These are phyloP conservation scores for Jimgerdemannia lactiflua DNA, from an alignment of 192 early-diverging fungal genomes.

Conservation along the genomic window DNA sequence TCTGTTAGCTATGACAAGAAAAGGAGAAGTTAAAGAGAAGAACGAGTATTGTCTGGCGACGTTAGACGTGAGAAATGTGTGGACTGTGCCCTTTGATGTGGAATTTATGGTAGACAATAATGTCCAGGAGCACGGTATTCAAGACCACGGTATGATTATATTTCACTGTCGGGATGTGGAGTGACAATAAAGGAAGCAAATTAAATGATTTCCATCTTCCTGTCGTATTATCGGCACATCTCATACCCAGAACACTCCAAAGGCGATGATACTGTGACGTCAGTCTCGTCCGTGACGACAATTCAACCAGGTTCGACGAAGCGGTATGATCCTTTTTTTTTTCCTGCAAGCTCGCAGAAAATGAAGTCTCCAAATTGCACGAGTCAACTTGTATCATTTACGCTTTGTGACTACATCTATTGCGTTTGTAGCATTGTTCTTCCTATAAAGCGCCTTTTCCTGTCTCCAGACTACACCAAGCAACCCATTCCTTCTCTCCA, in stretches of 20 bases:
- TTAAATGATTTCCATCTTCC: too few species aligned
- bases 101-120: constrained; percentile 67
- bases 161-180: too few species aligned
- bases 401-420: neutral
- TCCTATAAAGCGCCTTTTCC: constrained; percentile 58
- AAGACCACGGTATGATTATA: neutral
- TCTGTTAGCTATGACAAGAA: constrained; percentile 6
- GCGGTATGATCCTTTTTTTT: neutral
- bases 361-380: neutral
- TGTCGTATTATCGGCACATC: too few species aligned
- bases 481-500: constrained; percentile 64
- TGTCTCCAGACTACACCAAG: constrained; percentile 42
- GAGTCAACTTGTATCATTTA: neutral
- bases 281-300: constrained; percentile 7
- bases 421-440: constrained; percentile 51
- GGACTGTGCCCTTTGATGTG: constrained; percentile 72
- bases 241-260: neutral
- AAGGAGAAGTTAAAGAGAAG: constrained; percentile 17
- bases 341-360: too few species aligned
- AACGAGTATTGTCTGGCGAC: constrained; percentile 74
- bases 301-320: constrained; percentile 31
- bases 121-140: constrained; percentile 11
- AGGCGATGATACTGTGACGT: neutral
- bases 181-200: too few species aligned
- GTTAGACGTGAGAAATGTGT: constrained; percentile 74